Base-by-base conservation (phyloP, 441 rosid species). In the Biscutella laevigata region DNA sequence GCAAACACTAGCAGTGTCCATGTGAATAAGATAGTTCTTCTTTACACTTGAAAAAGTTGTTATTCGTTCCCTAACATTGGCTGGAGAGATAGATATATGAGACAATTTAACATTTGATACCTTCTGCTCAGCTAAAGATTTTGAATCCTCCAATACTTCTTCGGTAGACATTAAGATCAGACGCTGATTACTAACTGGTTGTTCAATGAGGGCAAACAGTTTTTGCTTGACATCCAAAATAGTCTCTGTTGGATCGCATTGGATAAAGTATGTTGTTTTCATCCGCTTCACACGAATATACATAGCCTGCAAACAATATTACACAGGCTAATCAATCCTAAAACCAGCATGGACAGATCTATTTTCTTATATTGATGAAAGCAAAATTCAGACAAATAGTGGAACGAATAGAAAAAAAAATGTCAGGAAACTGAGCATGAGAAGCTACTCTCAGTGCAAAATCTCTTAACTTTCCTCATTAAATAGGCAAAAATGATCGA, bases 191-290 rank as follows among this genome's bases (percentile, higher is more conserved):
- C 61, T 69, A 61, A 65, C 79, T 28, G 87, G 86, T 43, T 82
- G 79, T 66, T 83, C 91, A 65, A 75, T 77, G 49, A 88, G 82
- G 37, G 49, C 38, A 51, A 65, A 69, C 79, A 91, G 59, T 72
- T 91, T 91, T 70, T 81, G 79, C 76, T 91, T 85, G 30, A 91
- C 69, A 58, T 76, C 84, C 65, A 77, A 39, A 55, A 69, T 65
- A 46, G 84, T 81, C 79, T 81, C 95, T 34, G 95, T 85, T n/a
- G 95, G 85, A 38, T 82, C 95, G 54, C 95, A 90, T 44, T 76
- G 82, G 73, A 90, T 69, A 57, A 84, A 90, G 71, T 81, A 84
- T 37, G 95, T 86, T 6, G 82, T 74, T 78, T 85, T 91, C 71
- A 68, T 62, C 38, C 82, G 88, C 74, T 91, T 91, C 57, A 91